Conservation (phyloP, 1,284 basidiomycete genomes). For the Cryptococcus hybrid region DNA sequence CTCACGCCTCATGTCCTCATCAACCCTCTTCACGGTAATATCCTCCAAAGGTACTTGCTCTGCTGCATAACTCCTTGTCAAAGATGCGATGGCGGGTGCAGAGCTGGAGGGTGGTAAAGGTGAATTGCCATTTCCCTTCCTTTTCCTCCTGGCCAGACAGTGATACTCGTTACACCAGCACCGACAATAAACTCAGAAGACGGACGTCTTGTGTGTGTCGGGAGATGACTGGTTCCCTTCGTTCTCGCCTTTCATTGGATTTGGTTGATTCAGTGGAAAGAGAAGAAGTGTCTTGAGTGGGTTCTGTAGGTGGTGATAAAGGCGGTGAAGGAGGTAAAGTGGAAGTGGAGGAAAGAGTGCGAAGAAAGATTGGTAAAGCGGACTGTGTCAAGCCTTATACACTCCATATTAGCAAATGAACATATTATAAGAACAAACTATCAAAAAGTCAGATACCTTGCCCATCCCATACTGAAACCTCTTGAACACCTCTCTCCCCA, state of each 20-base stretch:
- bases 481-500: slow-evolving; percentile 26
- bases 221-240: background rate
- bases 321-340: slow-evolving; percentile 11
- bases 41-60: slow-evolving; percentile 1
- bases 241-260: background rate
- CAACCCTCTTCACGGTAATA: slow-evolving; percentile 5
- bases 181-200: background rate
- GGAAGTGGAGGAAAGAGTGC: slow-evolving; percentile 2
- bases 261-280: background rate
- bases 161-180: slow-evolving; percentile 3
- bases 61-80: slow-evolving; percentile 4
- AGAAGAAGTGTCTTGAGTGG: slow-evolving; percentile 7
- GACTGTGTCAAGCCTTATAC: slow-evolving; percentile 11
- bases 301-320: slow-evolving; percentile 4
- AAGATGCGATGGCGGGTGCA: background rate
- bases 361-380: slow-evolving; percentile 8
- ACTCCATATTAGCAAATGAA: background rate
- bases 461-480: slow-evolving; percentile 34
- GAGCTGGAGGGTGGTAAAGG: slow-evolving; percentile 12
- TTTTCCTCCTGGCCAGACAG: background rate
- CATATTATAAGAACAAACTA: background rate
- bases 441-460: slow-evolving; percentile 5
- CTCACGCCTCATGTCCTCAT: slow-evolving; percentile 11
- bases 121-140: slow-evolving; percentile 3
- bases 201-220: background rate